Conservation (phyloP, 345 rosid genomes). For the Acer negundo region DNA sequence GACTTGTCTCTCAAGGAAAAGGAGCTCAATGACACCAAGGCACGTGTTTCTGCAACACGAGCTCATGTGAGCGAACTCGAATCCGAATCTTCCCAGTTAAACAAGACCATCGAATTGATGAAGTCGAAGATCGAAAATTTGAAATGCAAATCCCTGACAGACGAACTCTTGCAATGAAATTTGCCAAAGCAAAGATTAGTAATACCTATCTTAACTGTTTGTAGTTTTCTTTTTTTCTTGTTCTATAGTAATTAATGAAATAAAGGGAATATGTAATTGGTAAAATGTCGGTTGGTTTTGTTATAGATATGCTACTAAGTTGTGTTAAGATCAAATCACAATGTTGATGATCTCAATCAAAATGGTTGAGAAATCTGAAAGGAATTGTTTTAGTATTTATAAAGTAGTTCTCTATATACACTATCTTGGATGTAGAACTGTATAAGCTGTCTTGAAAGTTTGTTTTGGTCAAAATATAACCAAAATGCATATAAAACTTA, state of each 20-base stretch:
- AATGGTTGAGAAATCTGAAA: no score
- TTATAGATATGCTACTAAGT: not conserved
- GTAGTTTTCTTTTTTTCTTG: not conserved
- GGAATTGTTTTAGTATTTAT: no score
- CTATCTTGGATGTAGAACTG: no score
- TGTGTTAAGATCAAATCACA: not conserved
- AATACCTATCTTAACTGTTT: not conserved
- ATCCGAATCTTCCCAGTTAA: conserved; percentile 32
- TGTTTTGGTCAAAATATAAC: no score
- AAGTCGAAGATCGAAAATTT: conserved; percentile 33
- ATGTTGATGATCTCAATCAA: not conserved
- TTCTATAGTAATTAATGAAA: not conserved
- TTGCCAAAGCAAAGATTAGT: not conserved
- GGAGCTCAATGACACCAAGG: conserved; percentile 33
- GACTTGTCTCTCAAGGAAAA: conserved; percentile 42
- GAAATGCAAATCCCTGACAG: conserved; percentile 31
- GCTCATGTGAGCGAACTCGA: conserved; percentile 34
- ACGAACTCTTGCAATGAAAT: conserved; percentile 35
- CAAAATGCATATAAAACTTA: no score
- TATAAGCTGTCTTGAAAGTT: no score
- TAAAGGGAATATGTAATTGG: conserved; percentile 8
- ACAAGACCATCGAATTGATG: conserved; percentile 20
- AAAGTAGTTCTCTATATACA: no score
- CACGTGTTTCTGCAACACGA: conserved; percentile 27
- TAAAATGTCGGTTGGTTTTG: conserved; percentile 11